Evolutionary conservation across 2,329 filamentous ascomycete genomes (phyloP).

Genomic region (Rasamsonia emersonii): DNA sequence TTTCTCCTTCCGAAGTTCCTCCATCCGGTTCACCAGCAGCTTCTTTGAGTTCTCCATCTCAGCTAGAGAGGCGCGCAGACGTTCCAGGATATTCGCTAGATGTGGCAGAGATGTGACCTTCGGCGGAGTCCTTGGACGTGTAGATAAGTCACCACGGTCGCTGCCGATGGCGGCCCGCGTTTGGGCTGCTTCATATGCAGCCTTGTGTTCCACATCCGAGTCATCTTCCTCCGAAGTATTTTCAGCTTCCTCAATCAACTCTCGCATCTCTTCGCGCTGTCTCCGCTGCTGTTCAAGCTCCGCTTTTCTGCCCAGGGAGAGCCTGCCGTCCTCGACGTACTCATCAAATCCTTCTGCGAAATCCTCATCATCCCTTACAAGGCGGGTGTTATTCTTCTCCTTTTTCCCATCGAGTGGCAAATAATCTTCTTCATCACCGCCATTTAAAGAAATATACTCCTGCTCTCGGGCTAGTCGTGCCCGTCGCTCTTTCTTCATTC

Average conservation of each 20-base stretch:
- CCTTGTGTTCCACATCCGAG: slow-evolving; percentile 54
- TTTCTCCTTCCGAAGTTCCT: slow-evolving; percentile 60
- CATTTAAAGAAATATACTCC: slow-evolving; percentile 37
- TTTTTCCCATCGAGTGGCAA: slow-evolving; percentile 44
- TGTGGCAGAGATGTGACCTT: slow-evolving; percentile 71
- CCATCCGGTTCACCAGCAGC: slow-evolving; percentile 54
- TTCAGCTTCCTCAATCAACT: slow-evolving; percentile 74
- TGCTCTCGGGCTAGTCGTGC: slow-evolving; percentile 69
- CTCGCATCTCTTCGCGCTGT: slow-evolving; percentile 69
- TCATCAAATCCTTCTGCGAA: slow-evolving; percentile 89
- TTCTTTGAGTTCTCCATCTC: slow-evolving; percentile 57
- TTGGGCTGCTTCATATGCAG: slow-evolving; percentile 81
- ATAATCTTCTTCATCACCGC: slow-evolving; percentile 32
- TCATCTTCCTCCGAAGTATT: slow-evolving; percentile 56
- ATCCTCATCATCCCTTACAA: slow-evolving; percentile 82
- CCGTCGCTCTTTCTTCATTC: slow-evolving; percentile 81
- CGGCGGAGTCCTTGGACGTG: slow-evolving; percentile 52
- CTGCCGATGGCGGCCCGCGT: slow-evolving; percentile 71
- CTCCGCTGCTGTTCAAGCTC: slow-evolving; percentile 60
- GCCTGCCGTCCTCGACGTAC: slow-evolving; percentile 74
- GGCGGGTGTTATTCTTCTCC: slow-evolving; percentile 61
- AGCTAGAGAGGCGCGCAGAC: slow-evolving; percentile 53
- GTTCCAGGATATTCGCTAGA: slow-evolving; percentile 57
- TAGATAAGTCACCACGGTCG: slow-evolving; percentile 24
- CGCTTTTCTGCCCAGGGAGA: slow-evolving; percentile 69